phyloP scores from a whole-genome alignment of 2,329 filamentous ascomycete genomes.

The Diaporthe capsici region DNA sequence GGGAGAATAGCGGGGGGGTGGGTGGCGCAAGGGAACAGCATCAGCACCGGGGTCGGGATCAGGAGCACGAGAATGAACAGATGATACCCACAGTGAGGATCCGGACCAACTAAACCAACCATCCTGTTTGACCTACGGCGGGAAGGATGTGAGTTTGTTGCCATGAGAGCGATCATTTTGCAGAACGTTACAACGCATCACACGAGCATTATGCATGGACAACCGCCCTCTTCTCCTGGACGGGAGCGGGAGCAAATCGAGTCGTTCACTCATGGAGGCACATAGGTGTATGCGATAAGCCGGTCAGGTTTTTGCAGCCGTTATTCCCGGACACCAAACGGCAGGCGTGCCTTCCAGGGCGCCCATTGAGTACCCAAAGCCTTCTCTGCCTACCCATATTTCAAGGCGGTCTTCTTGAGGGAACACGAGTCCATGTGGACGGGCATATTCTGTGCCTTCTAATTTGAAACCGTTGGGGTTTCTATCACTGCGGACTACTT shows the following conservation, averaged over 20 bases:
- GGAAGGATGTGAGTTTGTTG: neutral
- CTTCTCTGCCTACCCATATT: no score
- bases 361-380: neutral
- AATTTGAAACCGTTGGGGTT: constrained; percentile 7
- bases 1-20: neutral
- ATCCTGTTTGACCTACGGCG: neutral
- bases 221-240: no score
- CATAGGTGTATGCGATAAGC: neutral
- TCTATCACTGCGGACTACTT: constrained; percentile 23
- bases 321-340: neutral
- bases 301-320: neutral
- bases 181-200: no score
- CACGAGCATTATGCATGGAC: no score
- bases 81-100: neutral
- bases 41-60: neutral
- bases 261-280: no score
- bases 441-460: constrained; percentile 16
- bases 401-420: neutral
- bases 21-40: neutral
- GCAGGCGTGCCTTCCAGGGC: neutral
- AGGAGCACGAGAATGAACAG: neutral
- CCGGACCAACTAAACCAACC: neutral
- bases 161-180: neutral
- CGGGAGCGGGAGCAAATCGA: no score
- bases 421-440: neutral